These are phyloP conservation scores for Erodium texanum DNA, from an alignment of 441 rosid species.

Conservation along the genomic window DNA sequence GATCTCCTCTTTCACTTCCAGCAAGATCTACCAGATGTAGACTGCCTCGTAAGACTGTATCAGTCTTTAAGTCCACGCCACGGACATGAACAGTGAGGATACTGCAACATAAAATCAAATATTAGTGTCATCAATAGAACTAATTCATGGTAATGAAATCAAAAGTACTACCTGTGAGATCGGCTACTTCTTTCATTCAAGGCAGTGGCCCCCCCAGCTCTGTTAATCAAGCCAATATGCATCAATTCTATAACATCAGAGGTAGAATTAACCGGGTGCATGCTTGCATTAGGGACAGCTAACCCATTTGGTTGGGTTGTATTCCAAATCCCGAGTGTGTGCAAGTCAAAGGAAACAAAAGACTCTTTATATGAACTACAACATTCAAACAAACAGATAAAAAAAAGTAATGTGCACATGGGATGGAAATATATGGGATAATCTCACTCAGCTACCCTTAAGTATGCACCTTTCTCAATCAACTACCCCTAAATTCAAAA, in stretches of 20 bases:
- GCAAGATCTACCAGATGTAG: slow-evolving; percentile 94
- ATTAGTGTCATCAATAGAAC: slow-evolving; percentile 12
- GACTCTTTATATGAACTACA: too few relatives aligned
- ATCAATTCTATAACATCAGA: slow-evolving; percentile 77
- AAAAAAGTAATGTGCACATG: too few relatives aligned
- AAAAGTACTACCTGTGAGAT: slow-evolving; percentile 54
- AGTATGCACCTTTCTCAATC: too few relatives aligned
- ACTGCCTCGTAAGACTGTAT: slow-evolving; percentile 59
- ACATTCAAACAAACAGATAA: too few relatives aligned
- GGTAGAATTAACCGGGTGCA: slow-evolving; percentile 72
- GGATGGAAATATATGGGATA: too few relatives aligned
- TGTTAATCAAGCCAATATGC: slow-evolving; percentile 68
- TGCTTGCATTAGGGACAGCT: slow-evolving; percentile 94
- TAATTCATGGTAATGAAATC: neutral
- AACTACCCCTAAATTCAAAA: too few relatives aligned
- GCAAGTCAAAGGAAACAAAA: slow-evolving; percentile 52
- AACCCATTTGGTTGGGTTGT: slow-evolving; percentile 73
- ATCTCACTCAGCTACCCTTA: too few relatives aligned
- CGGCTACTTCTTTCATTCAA: slow-evolving; percentile 95
- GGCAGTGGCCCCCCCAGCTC: slow-evolving; percentile 88
- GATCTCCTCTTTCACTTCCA: slow-evolving; percentile 89
- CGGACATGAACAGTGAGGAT: slow-evolving; percentile 17
- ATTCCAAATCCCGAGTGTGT: slow-evolving; percentile 90
- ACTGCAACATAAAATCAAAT: slow-evolving; percentile 8
- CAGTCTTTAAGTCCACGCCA: slow-evolving; percentile 61